Base-by-base conservation (phyloP, 352 stramenopile species). In the Phytophthora uliginosa region DNA sequence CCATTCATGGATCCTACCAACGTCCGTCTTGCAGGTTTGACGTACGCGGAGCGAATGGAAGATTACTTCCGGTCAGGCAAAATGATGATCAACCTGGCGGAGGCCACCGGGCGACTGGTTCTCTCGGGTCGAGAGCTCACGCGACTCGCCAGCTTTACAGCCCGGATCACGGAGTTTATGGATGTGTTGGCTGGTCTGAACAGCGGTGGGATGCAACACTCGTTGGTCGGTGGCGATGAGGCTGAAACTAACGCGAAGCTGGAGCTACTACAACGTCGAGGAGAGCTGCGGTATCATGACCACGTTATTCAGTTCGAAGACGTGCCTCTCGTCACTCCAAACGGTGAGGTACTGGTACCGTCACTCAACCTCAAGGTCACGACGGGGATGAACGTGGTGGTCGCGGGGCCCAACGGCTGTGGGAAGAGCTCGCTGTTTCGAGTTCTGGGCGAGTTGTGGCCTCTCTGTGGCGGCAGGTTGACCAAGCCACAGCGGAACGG, bases 351-450 rank as follows among this genome's bases (percentile, higher is more conserved):
- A 22, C 63, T 97, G 36, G 80, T 97, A 20, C 74, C 77, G 22
- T 75, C 85, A 33, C 85, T 97, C 20, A 82, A 84, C 65, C 63
- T 90, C 17, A 79, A 91, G 68, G 89, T 97, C 26, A 86, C 92
- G 54, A 87, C 83, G 3, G 91, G 91, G 55, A 96, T 95, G 86
- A 96, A 94, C 56, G 87, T 96, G 1, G 82, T 97, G 42, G 86
- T 95, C 15, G 90, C 72, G 42, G 89, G 84, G 6, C 87, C 84
- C 12, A 96, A 95, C 56, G 89, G 88, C 12, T 92, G 85, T 36
- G 89, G 88, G 52, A 97, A 97, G 77, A 92, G 78, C 56, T 94
- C 84, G 47, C 73, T 96, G 7, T 97, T 97, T 75, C 82, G 91
- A 20, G 84, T 92, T 38, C 74, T 97, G 18, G 91, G 88, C 24